Percentiles rank a stretch among this genome's conserved stretches.
Conservation (phyloP, 352 stramenopile genomes). For the Thraustochytrium sp. region DNA sequence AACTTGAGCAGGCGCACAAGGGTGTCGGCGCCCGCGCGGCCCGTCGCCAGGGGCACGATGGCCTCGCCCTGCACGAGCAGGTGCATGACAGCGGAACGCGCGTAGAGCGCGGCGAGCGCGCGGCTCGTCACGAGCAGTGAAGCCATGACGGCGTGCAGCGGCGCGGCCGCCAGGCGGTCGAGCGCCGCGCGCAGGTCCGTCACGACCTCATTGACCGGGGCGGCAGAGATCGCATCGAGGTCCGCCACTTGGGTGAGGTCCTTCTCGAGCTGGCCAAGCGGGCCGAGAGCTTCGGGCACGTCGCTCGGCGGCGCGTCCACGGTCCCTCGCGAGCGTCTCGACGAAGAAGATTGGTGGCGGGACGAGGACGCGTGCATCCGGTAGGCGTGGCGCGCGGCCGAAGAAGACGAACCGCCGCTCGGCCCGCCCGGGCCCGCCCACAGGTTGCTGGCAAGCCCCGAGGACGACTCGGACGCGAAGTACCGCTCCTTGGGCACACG, state of each 20-base stretch:
- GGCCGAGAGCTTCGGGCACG: not conserved
- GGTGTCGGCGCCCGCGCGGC: not conserved
- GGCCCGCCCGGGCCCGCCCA: not conserved
- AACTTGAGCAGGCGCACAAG: constrained; percentile 18
- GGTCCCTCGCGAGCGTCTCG: no score
- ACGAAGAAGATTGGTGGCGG: no score
- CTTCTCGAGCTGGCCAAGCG: not conserved
- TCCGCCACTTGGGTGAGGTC: not conserved
- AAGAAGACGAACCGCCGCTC: not conserved
- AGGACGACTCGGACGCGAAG: not conserved
- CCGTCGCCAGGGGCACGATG: not conserved
- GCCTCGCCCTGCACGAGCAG: not conserved
- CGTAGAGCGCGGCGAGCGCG: not conserved
- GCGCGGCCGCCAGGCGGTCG: not conserved
- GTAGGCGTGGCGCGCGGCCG: not conserved
- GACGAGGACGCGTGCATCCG: no score
- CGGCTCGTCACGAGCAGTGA: not conserved
- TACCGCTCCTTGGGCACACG: not conserved
- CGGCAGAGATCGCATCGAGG: not conserved
- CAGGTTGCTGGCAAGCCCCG: no score
- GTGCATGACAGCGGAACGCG: not conserved
- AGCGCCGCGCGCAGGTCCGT: not conserved
- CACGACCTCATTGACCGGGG: not conserved
- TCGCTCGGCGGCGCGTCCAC: no score
- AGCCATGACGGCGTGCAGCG: not conserved